Conservation (phyloP, 1,139 yeast species). For the Candida dubliniensis region DNA sequence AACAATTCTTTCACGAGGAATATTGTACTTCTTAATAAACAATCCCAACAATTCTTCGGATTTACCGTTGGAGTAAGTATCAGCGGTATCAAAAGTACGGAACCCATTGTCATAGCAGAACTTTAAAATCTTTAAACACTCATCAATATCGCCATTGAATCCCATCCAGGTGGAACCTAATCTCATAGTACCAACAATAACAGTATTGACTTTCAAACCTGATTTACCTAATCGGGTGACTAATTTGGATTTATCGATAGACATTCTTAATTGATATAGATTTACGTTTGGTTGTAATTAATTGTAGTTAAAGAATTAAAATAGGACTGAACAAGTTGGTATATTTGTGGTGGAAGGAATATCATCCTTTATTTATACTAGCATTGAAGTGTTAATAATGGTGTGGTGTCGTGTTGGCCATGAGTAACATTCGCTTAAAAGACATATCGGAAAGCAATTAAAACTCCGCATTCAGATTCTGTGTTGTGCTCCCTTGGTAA, state of each 20-base stretch:
- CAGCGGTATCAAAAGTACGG: slow-evolving; percentile 39
- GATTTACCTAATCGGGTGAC: slow-evolving; percentile 4
- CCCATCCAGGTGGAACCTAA: slow-evolving; percentile 6
- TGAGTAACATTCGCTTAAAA: no score
- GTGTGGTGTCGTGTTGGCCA: no score
- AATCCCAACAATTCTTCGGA: slow-evolving; percentile 22
- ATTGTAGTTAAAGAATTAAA: no score
- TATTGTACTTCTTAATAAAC: slow-evolving; percentile 22
- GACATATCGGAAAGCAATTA: no score
- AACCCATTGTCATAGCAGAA: slow-evolving; percentile 49
- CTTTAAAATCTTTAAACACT: slow-evolving; percentile 37
- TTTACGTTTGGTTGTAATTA: no score
- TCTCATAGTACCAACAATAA: slow-evolving; percentile 7
- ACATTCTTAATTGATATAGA: not conserved
- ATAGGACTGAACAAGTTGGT: no score
- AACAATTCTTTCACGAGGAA: slow-evolving; percentile 23
- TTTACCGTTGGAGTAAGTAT: slow-evolving; percentile 28
- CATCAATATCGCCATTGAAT: slow-evolving; percentile 12
- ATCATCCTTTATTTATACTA: no score
- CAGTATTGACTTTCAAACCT: slow-evolving; percentile 5
- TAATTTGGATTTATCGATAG: slow-evolving; percentile 6
- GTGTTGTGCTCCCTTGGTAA: no score
- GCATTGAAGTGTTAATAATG: no score
- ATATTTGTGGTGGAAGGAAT: no score
- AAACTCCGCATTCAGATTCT: no score